Conservation (phyloP, 2,329 filamentous ascomycete genomes). For the Aspergillus fischeri region DNA sequence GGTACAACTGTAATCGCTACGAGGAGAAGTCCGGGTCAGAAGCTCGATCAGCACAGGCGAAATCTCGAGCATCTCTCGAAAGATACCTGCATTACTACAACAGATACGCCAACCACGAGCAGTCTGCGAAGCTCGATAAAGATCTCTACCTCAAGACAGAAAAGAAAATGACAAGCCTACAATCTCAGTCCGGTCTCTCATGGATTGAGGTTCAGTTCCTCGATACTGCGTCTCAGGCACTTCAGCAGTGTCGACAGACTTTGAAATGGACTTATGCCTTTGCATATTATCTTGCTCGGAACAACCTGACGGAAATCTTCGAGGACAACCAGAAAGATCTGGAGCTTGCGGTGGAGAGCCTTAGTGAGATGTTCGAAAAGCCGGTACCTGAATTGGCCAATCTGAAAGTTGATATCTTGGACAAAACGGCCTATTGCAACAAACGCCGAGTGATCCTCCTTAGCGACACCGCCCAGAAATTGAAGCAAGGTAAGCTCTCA, state of each 20-base stretch:
- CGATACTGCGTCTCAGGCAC: slow-evolving; percentile 83
- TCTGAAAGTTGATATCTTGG: slow-evolving; percentile 95
- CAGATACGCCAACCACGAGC: slow-evolving; percentile 96
- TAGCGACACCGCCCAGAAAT: slow-evolving; percentile 86
- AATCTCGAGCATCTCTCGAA: slow-evolving; percentile 83
- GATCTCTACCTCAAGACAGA: slow-evolving; percentile 95
- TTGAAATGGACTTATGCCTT: slow-evolving; percentile 99
- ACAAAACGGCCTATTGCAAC: slow-evolving; percentile 96
- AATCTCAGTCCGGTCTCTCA: slow-evolving; percentile 89
- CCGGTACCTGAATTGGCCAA: slow-evolving; percentile 79
- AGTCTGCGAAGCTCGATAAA: slow-evolving; percentile 93
- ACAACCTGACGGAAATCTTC: slow-evolving; percentile 95
- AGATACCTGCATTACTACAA: slow-evolving; percentile 99
- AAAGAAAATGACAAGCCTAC: slow-evolving; percentile 97
- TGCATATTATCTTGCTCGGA: slow-evolving; percentile 92
- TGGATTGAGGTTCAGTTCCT: slow-evolving; percentile 99
- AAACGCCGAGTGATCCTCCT: slow-evolving; percentile 85
- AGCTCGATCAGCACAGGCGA: slow-evolving; percentile 86
- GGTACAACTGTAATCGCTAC: slow-evolving; percentile 98
- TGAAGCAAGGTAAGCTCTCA: slow-evolving; percentile 69
- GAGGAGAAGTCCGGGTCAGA: slow-evolving; percentile 94
- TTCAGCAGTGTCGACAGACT: slow-evolving; percentile 96
- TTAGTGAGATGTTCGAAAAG: slow-evolving; percentile 99
- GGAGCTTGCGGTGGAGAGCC: slow-evolving; percentile 91
- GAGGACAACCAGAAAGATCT: slow-evolving; percentile 98